Percentiles rank a stretch among this genome's conserved stretches.
These are phyloP conservation scores for Nymphaea thermarum DNA, from an alignment of 164 flowering plant genomes.

Conservation along the genomic window DNA sequence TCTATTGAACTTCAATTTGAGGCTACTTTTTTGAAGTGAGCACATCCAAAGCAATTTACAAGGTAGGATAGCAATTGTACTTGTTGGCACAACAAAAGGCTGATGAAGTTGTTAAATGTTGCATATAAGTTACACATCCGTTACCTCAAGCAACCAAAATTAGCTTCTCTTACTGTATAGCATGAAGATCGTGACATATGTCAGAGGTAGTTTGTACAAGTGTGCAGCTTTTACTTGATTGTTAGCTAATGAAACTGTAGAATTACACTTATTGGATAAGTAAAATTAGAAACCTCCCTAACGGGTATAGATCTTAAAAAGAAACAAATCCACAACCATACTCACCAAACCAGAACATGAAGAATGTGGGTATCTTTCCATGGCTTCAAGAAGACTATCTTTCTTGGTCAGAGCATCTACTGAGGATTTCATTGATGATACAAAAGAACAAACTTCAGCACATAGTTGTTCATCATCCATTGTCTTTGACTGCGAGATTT, in stretches of 20 bases:
- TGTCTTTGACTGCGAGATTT: constrained; percentile 27
- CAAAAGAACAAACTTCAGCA: constrained; percentile 37
- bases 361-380: constrained; percentile 27
- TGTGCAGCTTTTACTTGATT: not conserved
- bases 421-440: constrained; percentile 35
- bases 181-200: not conserved
- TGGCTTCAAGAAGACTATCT: constrained; percentile 20
- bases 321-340: not conserved
- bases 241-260: too few species aligned
- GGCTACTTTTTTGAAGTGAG: too few species aligned
- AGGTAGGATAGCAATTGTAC: too few species aligned
- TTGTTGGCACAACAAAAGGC: too few species aligned
- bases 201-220: not conserved
- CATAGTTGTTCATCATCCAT: constrained; percentile 51
- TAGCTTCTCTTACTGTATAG: not conserved
- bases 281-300: too few species aligned
- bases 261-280: too few species aligned
- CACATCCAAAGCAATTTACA: too few species aligned
- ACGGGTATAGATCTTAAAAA: too few species aligned
- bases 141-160: not conserved
- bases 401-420: constrained; percentile 23
- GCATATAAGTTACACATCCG: not conserved
- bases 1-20: too few species aligned
- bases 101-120: too few species aligned
- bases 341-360: constrained; percentile 41